Percentiles rank a stretch among this genome's conserved stretches.
Conservation (phyloP, 192 early-diverging fungal genomes). For the Podila horticola region DNA sequence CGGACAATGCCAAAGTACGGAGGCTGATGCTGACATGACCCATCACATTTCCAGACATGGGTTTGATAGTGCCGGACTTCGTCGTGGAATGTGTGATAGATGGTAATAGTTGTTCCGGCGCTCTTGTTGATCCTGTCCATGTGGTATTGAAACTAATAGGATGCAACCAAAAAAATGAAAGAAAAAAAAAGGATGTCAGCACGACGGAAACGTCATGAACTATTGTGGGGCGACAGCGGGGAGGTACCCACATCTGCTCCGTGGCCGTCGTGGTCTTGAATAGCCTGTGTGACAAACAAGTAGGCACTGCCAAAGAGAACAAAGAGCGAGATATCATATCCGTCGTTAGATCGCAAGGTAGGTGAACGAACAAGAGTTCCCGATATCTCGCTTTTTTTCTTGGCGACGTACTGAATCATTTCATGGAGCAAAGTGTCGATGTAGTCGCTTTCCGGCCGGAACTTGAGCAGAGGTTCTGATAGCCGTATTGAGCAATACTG, state of each 20-base stretch:
- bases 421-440: constrained; percentile 75
- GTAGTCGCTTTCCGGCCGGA: constrained; percentile 65
- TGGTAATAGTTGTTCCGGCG: constrained; percentile 65
- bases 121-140: constrained; percentile 64
- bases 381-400: neutral
- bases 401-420: constrained; percentile 67
- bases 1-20: constrained; percentile 70
- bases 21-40: constrained; percentile 61
- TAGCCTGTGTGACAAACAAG: constrained; percentile 67
- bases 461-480: constrained; percentile 74
- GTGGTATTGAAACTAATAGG: constrained; percentile 56
- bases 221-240: too few relatives aligned
- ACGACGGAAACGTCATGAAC: too few relatives aligned
- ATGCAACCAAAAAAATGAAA: too few relatives aligned
- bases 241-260: constrained; percentile 51
- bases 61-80: constrained; percentile 73
- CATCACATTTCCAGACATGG: constrained; percentile 75
- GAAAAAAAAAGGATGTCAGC: too few relatives aligned
- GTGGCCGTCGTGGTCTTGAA: constrained; percentile 68
- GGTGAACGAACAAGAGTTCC: neutral
- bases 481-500: constrained; percentile 65
- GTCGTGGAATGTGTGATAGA: constrained; percentile 76
- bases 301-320: constrained; percentile 53
- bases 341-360: too few relatives aligned
- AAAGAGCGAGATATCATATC: neutral